phyloP scores from a whole-genome alignment of 2,329 filamentous ascomycete species.

The Aspergillus latus region DNA sequence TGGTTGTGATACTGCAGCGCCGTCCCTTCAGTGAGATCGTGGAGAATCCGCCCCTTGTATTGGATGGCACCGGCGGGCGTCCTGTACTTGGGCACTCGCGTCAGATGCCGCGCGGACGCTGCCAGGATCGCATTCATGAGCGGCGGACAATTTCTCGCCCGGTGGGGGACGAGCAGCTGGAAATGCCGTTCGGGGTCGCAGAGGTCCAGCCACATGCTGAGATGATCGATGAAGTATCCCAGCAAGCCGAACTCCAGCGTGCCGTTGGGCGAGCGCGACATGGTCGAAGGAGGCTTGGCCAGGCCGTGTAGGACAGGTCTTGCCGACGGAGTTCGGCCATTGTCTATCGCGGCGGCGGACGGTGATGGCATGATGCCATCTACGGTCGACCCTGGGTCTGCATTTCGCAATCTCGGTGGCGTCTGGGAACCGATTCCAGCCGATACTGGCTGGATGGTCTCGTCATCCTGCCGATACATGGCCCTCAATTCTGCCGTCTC shows the following conservation, averaged over 20 bases:
- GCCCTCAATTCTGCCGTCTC: constrained; percentile 3
- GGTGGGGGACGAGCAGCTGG: constrained; percentile 39
- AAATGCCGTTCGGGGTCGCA: constrained; percentile 44
- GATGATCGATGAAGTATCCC: constrained; percentile 24
- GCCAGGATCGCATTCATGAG: constrained; percentile 40
- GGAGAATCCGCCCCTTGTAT: constrained; percentile 18
- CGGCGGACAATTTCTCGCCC: constrained; percentile 41
- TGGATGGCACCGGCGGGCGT: background rate
- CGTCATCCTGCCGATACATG: background rate
- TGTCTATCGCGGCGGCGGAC: background rate
- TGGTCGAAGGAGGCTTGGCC: background rate
- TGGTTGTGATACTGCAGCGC: constrained; percentile 42
- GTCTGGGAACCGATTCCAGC: too few species aligned
- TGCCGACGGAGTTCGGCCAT: too few species aligned
- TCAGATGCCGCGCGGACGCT: constrained; percentile 38
- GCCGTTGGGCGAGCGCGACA: background rate
- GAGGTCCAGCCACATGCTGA: constrained; percentile 35
- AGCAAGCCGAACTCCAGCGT: background rate
- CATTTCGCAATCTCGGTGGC: too few species aligned
- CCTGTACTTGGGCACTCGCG: background rate
- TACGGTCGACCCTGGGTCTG: too few species aligned
- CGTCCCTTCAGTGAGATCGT: constrained; percentile 30
- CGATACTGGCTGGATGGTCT: background rate
- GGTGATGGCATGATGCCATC: too few species aligned
- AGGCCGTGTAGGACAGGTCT: background rate